These are phyloP conservation scores for Dendrothele bispora DNA, from an alignment of 768 basidiomycete species.

Conservation along the genomic window DNA sequence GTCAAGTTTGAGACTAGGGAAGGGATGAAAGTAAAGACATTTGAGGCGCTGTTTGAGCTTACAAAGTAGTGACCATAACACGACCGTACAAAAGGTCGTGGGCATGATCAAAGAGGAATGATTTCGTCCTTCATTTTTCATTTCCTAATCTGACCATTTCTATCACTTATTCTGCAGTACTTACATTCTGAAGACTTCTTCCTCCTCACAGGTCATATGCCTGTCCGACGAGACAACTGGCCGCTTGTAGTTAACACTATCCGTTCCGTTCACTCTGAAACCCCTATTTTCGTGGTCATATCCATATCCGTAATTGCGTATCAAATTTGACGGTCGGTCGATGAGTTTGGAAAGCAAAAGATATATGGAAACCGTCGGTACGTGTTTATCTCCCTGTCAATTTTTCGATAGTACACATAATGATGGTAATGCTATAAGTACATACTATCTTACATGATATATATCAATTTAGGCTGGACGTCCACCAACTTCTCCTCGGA, in stretches of 20 bases:
- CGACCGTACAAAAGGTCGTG: constrained; percentile 71
- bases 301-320: constrained; percentile 82
- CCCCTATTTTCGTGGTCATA: constrained; percentile 81
- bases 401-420: no score
- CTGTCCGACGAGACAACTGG: constrained; percentile 71
- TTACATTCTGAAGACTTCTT: constrained; percentile 80
- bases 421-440: no score
- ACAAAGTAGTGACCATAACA: constrained; percentile 64
- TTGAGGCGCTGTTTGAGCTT: constrained; percentile 81
- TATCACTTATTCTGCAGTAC: constrained; percentile 49
- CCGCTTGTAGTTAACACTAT: constrained; percentile 71
- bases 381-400: no score
- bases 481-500: no score
- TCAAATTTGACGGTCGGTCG: constrained; percentile 69
- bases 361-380: constrained; percentile 93
- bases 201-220: constrained; percentile 82
- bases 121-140: constrained; percentile 36
- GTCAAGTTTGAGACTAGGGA: constrained; percentile 24
- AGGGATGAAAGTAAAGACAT: constrained; percentile 72
- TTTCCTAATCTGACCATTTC: background rate
- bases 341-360: constrained; percentile 85
- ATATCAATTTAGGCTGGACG: no score
- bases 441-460: no score
- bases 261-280: constrained; percentile 66
- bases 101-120: constrained; percentile 81